Evolutionary conservation across 176 grass and related monocot species (phyloP), one percentile per base, ranked within the genome.

Genomic region (Rhipidocladum racemiflorum): DNA sequence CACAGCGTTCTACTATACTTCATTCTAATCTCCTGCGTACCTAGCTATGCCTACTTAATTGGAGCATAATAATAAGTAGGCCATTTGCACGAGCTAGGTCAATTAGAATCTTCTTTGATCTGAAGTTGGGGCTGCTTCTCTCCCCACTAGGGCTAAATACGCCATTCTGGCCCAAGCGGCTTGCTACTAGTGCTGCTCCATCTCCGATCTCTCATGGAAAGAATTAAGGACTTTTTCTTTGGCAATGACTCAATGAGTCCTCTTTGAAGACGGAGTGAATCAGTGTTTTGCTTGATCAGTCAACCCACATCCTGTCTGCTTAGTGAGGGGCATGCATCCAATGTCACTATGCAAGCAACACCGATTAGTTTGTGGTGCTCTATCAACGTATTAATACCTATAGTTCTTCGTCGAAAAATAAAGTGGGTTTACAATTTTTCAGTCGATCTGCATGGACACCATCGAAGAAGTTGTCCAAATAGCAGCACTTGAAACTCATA

Each of bases 301-400:
- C 80, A 79, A 74, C 81, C 56, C 48, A 67, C 75, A 60, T 38
- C 68, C 34, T 88, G 75, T 88, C 81, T 83, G 81, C 59, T 7
- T 24, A 65, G 60, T 48, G 75, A 74, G 67, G 68, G 76, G 66
- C 79, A 83, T 73, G 66, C 79, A 83, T 73, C 68, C 29, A 16
- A 57, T 73, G 62, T 42, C 51, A 12, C 64, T 44, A 44, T 43
- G 56, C 73, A 18, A 68, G 36, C 23, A 32, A n/a, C 43, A 70
- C 32, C 45, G 8, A 44, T 17, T 17, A 38, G 17, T 9, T 56
- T 21, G 42, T 15, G 53, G 53, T 4, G 53, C 21, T 23, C 6
- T 53, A 20, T 53, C 6, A 53, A 20, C 6, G 17, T 53, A 51
- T 20, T 53, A 53, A 53, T 18, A 51, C 16, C 14, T 30, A 3